Evolutionary conservation across 805 yeast genomes (phyloP).

Genomic region (Yarrowia porcina): DNA sequence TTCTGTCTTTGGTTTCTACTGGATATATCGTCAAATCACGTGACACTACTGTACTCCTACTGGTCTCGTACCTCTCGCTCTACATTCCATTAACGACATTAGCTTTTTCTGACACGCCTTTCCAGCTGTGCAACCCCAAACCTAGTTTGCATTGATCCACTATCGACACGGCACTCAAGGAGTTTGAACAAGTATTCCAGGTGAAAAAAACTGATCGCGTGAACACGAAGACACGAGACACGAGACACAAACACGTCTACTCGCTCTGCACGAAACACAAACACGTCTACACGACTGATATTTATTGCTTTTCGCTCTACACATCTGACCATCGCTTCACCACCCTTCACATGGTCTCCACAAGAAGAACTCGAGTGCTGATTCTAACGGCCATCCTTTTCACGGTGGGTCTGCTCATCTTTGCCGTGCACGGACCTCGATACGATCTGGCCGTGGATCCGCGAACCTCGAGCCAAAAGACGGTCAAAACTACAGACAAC

Average conservation of each 20-base stretch:
- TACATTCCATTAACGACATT: not conserved
- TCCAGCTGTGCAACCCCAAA: not conserved
- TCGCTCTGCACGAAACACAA: too few relatives aligned
- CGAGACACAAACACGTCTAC: too few relatives aligned
- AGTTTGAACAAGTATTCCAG: too few relatives aligned
- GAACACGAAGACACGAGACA: too few relatives aligned
- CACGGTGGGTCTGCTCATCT: conserved; percentile 36
- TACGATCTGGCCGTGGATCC: conserved; percentile 24
- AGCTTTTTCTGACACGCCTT: conserved; percentile 12
- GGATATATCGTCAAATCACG: too few relatives aligned
- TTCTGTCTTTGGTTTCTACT: too few relatives aligned
- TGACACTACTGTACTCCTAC: too few relatives aligned
- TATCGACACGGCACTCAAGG: not conserved
- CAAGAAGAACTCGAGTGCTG: conserved; percentile 44
- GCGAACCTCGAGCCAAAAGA: conserved; percentile 28
- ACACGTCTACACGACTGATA: too few relatives aligned
- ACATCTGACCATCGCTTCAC: too few relatives aligned
- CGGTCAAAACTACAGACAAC: conserved; percentile 26
- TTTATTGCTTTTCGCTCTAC: too few relatives aligned
- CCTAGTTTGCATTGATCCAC: not conserved
- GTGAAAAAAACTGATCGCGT: too few relatives aligned
- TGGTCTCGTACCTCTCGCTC: not conserved
- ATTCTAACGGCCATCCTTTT: conserved; percentile 44
- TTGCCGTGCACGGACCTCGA: conserved; percentile 40
- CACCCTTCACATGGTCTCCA: conserved; percentile 30